Evolutionary conservation across 2,329 filamentous ascomycete species (phyloP).

Genomic region (Thelonectria discophora): DNA sequence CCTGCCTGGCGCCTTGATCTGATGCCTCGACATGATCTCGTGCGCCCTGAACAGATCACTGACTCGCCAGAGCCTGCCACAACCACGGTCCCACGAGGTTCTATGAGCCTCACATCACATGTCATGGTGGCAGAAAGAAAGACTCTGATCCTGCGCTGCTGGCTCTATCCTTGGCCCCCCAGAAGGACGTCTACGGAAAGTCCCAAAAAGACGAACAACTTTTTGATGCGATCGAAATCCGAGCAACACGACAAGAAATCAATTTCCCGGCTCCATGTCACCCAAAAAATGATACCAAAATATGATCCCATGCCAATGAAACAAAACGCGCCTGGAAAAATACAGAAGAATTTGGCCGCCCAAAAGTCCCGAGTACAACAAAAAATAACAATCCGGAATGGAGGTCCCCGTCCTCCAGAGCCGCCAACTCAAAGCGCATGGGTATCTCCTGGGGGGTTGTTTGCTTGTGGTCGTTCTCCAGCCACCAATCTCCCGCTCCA

Average conservation of each 20-base stretch:
- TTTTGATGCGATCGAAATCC: conserved; percentile 22
- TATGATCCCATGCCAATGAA: conserved; percentile 32
- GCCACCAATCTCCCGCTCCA: conserved; percentile 42
- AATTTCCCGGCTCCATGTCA: conserved; percentile 38
- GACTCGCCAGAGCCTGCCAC: conserved; percentile 30
- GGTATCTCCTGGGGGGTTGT: conserved; percentile 44
- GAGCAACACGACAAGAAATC: conserved; percentile 37
- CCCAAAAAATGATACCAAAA: conserved; percentile 33
- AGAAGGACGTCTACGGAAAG: conserved; percentile 12
- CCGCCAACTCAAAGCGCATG: conserved; percentile 39
- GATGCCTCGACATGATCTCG: conserved; percentile 39
- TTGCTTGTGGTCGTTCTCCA: conserved; percentile 39
- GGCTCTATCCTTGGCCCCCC: not conserved
- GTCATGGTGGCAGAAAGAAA: conserved; percentile 11
- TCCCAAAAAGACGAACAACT: conserved; percentile 15
- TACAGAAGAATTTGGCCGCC: conserved; percentile 6
- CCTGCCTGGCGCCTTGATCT: conserved; percentile 36
- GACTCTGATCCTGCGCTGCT: conserved; percentile 3
- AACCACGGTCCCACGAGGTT: conserved; percentile 19
- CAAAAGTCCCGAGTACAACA: conserved; percentile 28
- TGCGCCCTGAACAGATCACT: conserved; percentile 31
- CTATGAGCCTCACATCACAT: conserved; percentile 38
- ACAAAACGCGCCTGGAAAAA: conserved; percentile 31
- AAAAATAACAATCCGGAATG: conserved; percentile 38
- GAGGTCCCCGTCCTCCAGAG: conserved; percentile 43